Evolutionary conservation across 495 filamentous ascomycete species (phyloP).

Genomic region (Penicillium cinerascens): DNA sequence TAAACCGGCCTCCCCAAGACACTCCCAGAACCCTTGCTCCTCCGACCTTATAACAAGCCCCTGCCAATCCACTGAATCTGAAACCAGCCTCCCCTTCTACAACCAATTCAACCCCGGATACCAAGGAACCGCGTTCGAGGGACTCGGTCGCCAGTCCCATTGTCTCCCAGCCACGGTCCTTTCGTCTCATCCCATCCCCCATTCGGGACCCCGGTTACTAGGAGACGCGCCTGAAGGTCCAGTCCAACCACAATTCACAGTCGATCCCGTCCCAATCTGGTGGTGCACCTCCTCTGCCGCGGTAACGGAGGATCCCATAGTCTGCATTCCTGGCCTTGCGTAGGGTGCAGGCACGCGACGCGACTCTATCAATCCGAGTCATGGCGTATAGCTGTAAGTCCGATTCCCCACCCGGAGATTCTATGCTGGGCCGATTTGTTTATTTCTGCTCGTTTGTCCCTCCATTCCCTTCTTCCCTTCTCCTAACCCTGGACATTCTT

Average conservation of each 20-base stretch:
- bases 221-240: not conserved
- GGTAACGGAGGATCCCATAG: conserved; percentile 39
- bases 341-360: conserved; percentile 41
- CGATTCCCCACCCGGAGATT: conserved; percentile 29
- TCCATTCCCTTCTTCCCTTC: conserved; percentile 24
- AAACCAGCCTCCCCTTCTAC: conserved; percentile 24
- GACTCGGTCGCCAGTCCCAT: conserved; percentile 8
- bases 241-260: not conserved
- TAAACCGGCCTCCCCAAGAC: conserved; percentile 17
- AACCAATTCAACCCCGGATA: conserved; percentile 1
- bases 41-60: conserved; percentile 28
- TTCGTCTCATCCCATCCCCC: not conserved
- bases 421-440: conserved; percentile 40
- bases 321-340: conserved; percentile 48
- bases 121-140: conserved; percentile 20
- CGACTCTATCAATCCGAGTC: conserved; percentile 30
- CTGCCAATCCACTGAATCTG: conserved; percentile 22
- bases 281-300: conserved; percentile 19
- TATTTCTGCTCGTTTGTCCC: conserved; percentile 37
- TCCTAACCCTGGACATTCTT: conserved; percentile 20
- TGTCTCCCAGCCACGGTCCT: conserved; percentile 11
- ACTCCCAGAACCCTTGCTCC: conserved; percentile 15
- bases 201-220: not conserved
- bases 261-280: conserved; percentile 11
- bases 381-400: conserved; percentile 44